Conservation (phyloP, 2,329 filamentous ascomycete genomes). For the Metarhizium guizhouense region DNA sequence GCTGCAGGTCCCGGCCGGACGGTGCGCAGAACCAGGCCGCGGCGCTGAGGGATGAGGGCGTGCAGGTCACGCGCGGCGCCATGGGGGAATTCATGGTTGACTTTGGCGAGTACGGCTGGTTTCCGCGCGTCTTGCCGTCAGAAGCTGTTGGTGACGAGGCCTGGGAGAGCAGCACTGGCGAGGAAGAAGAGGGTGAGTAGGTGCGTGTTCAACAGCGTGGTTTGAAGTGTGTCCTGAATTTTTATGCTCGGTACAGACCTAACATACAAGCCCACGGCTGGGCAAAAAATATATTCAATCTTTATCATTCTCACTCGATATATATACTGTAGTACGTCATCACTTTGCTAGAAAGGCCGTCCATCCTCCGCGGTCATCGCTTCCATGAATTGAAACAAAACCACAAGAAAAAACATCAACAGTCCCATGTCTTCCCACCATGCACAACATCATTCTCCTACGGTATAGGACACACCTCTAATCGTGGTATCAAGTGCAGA, state of each 20-base stretch:
- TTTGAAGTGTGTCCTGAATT: too few relatives aligned
- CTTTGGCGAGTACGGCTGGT: conserved; percentile 46
- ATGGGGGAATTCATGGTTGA: conserved; percentile 45
- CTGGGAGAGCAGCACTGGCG: not conserved
- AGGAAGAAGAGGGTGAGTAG: not conserved
- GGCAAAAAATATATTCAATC: not conserved
- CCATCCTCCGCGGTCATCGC: not conserved
- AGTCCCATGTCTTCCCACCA: not conserved
- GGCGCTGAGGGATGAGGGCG: conserved; percentile 41
- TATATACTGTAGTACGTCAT: not conserved
- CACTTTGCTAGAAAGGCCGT: not conserved
- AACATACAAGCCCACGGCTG: not conserved
- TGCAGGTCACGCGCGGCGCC: conserved; percentile 37
- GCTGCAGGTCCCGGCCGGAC: conserved; percentile 36
- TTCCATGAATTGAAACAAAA: not conserved
- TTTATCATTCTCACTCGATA: not conserved
- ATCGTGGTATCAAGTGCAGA: not conserved
- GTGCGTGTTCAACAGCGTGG: not conserved
- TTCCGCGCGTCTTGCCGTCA: conserved; percentile 41
- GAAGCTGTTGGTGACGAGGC: conserved; percentile 13
- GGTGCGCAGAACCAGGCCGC: conserved; percentile 41
- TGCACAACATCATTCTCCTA: not conserved
- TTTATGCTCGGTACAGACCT: not conserved
- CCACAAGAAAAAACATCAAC: not conserved
- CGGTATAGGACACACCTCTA: not conserved